Evolutionary conservation across 2,329 filamentous ascomycete genomes (phyloP), one percentile per base, ranked within the genome.

Genomic region (Aspergillus sp.): DNA sequence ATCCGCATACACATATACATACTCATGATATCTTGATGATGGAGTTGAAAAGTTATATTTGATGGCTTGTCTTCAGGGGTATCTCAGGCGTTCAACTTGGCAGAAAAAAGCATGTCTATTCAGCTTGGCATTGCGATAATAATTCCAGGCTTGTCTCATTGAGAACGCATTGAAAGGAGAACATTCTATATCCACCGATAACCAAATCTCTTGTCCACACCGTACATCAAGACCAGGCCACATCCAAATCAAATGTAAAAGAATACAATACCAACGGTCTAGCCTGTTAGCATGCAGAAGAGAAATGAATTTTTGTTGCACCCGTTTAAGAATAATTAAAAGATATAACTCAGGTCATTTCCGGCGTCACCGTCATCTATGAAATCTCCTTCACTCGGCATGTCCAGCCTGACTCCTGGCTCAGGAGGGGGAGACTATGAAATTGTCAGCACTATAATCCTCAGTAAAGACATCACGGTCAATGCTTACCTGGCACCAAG

Each of bases 401-500:
- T 68, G 90, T 81, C 93, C 93, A 97, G 63, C 93, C 93, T 23
- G 91, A 96, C 58, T 86, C 86, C 72, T 91, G 84, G 64, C 86
- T 87, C 59, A 97, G 81, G 44, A 97, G 82, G 37, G 93, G 93
- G 68, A 97, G 81, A 83, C 92, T 96, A 56, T 37, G 19, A 55
- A 49, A 3, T 50, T n/a, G 54, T 71, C 61, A 72, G 70, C 55
- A 65, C 61, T 52, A 48, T 25, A 37, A 11, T 23, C 4, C 11
- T 12, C 25, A 48, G 57, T 15, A 25, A 37, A 40, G 52, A 8
- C 56, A 70, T 31, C 54, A 25, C 25, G 17, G 31, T 35, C 41
- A 21, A 33, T 45, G 19, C 88, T 79, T 81, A 95, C 91, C 91
- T 96, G 64, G 95, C 95, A 75, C 95, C 95, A 70, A 99, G 82